Percentiles rank a stretch among this genome's conserved stretches.
phyloP scores from a whole-genome alignment of 1,284 basidiomycete genomes.

The Pascua guehoae region DNA sequence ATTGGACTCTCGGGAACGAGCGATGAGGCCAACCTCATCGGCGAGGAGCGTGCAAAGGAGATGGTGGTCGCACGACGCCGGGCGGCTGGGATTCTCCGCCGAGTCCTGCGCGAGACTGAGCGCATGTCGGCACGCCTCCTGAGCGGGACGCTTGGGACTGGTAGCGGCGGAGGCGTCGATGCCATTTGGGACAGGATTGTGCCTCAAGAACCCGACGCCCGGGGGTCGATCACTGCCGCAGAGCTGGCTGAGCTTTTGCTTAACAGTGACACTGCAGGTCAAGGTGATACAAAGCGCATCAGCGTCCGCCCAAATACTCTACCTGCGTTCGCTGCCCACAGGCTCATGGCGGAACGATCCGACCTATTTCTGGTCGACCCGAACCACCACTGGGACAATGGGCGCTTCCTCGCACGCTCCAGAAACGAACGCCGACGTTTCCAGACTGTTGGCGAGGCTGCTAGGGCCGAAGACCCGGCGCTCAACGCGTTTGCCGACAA shows the following conservation, averaged over 20 bases:
- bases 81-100: constrained; percentile 34
- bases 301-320: constrained; percentile 26
- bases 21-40: constrained; percentile 6
- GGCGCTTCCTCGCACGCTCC: constrained; percentile 69
- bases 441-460: constrained; percentile 58
- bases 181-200: constrained; percentile 32
- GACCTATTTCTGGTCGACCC: constrained; percentile 63
- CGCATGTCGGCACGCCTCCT: constrained; percentile 30
- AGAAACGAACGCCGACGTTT: constrained; percentile 60
- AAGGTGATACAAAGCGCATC: constrained; percentile 6
- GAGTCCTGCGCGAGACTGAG: constrained; percentile 38
- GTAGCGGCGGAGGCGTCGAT: constrained; percentile 31
- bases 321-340: constrained; percentile 64
- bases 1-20: constrained; percentile 5
- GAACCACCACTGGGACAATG: constrained; percentile 57
- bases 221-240: constrained; percentile 25
- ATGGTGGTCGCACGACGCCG: constrained; percentile 35
- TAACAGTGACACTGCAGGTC: constrained; percentile 7
- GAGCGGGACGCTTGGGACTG: constrained; percentile 12
- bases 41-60: constrained; percentile 8
- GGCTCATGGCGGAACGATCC: constrained; percentile 64
- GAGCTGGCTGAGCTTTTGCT: constrained; percentile 34
- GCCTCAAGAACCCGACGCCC: constrained; percentile 5
- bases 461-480: constrained; percentile 49
- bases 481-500: constrained; percentile 61